Evolutionary conservation across 345 rosid species (phyloP).

Genomic region (Linum tenue): DNA sequence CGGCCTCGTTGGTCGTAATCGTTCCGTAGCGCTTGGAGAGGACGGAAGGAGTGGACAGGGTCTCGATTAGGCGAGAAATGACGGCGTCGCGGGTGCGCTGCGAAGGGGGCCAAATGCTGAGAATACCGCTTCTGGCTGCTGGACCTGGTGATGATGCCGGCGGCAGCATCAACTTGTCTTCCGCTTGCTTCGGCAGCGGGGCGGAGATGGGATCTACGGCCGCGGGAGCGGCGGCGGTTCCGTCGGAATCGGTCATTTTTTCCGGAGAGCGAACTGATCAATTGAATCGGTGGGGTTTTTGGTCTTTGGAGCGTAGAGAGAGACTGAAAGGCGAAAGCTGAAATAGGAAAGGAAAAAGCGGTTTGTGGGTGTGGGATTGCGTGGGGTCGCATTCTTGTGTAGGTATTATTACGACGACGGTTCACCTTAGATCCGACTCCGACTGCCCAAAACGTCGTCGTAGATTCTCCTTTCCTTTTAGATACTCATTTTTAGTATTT

Average conservation of each 20-base stretch:
- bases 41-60: conserved; percentile 15
- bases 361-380: background rate
- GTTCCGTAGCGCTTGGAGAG: conserved; percentile 16
- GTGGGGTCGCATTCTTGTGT: background rate
- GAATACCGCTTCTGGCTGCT: background rate
- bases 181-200: background rate
- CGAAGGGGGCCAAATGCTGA: conserved; percentile 20
- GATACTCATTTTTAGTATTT: too few species aligned
- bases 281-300: background rate
- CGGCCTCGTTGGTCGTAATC: conserved; percentile 9
- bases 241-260: background rate
- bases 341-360: background rate
- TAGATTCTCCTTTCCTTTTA: too few species aligned
- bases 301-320: background rate
- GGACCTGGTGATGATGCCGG: background rate
- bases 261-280: too few species aligned
- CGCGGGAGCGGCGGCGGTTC: background rate
- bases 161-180: background rate
- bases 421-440: background rate
- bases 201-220: background rate
- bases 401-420: background rate
- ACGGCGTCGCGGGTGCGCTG: conserved; percentile 23
- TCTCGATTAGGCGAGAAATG: conserved; percentile 16
- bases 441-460: background rate
- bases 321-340: background rate